Base-by-base conservation (phyloP, 2,329 filamentous ascomycete species). In the Ascochyta lentis region DNA sequence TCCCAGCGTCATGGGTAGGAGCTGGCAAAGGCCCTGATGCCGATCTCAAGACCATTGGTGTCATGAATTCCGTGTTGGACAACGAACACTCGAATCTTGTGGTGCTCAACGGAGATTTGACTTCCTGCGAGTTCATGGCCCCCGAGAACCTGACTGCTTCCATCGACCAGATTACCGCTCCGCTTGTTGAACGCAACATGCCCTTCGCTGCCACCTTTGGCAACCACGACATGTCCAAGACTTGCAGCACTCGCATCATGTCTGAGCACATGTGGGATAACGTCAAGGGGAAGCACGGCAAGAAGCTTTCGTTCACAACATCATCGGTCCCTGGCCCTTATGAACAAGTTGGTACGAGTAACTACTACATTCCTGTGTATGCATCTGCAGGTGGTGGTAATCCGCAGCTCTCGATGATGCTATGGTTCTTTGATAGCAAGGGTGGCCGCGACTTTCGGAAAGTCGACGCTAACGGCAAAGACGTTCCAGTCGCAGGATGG, bases 151-250 rank as follows among this genome's bases (percentile, higher is more conserved):
- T 47, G n/a, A 69, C 65, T 6, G 23, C 39, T 1, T 34, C 68
- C 31, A 59, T 72, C 27, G 65, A 72, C 37, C 64, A 66, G 34
- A 50, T 72, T 19, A 51, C 71, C 15, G 37, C 58, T 8, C 71
- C 71, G 6, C 86, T 91, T 0, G 76, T 88, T 0, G 60, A 81
- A 3, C 80, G 82, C 15, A 77, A 78, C 7, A 67, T 89, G 0
- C 78, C 79, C 0, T 91, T 87, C 84, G 87, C 87, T 2, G 86
- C 85, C 0, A 87, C 87, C 0, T 91, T 91, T 59, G 89, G 89
- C 0, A 91, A 91, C 54, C 89, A 91, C 63, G 89, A 91, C 61
- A 65, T 59, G 44, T 65, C 63, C 22, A 59, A 58, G 54, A 71
- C 65, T 3, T 69, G 64, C 55, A 65, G 60, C 29, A 69, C 69